Evolutionary conservation across 495 filamentous ascomycete genomes (phyloP).

Genomic region (Hypoxylon perforatum): DNA sequence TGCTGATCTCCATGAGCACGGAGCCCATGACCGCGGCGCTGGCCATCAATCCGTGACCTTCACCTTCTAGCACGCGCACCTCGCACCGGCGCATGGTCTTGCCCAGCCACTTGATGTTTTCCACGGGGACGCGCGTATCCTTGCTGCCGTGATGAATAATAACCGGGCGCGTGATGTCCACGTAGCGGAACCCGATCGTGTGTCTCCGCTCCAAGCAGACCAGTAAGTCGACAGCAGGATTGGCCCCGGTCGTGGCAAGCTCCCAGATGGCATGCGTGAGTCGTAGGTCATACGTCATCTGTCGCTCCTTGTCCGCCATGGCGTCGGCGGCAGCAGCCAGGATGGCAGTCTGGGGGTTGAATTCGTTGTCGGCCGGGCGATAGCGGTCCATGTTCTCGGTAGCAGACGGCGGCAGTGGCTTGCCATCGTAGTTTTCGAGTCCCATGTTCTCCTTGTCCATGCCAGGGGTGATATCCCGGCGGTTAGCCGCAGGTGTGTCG

Average conservation of each 20-base stretch:
- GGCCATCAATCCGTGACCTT: constrained; percentile 97
- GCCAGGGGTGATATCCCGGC: constrained; percentile 40
- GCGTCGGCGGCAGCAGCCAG: constrained; percentile 61
- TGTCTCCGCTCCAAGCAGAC: constrained; percentile 92
- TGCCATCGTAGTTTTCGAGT: constrained; percentile 34
- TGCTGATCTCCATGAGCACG: constrained; percentile 90
- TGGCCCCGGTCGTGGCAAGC: constrained; percentile 89
- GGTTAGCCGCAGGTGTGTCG: constrained; percentile 47
- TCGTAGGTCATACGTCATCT: constrained; percentile 82
- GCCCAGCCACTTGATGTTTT: constrained; percentile 94
- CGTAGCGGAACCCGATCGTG: constrained; percentile 95
- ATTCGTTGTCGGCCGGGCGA: constrained; percentile 45
- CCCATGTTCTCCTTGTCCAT: constrained; percentile 59
- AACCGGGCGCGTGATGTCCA: constrained; percentile 89
- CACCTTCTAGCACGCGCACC: constrained; percentile 88
- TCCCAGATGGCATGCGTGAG: constrained; percentile 95
- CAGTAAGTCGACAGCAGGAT: constrained; percentile 92
- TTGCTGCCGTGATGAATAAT: constrained; percentile 94
- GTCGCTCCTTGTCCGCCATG: constrained; percentile 73
- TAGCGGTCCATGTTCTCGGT: constrained; percentile 54
- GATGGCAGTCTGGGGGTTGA: constrained; percentile 45
- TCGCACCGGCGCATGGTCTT: constrained; percentile 94
- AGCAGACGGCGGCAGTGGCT: constrained; percentile 31
- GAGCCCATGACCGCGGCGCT: constrained; percentile 91
- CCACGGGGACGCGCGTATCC: constrained; percentile 91